Evolutionary conservation across 2,329 filamentous ascomycete species (phyloP).

Genomic region (Sphaerulina vaccinii): DNA sequence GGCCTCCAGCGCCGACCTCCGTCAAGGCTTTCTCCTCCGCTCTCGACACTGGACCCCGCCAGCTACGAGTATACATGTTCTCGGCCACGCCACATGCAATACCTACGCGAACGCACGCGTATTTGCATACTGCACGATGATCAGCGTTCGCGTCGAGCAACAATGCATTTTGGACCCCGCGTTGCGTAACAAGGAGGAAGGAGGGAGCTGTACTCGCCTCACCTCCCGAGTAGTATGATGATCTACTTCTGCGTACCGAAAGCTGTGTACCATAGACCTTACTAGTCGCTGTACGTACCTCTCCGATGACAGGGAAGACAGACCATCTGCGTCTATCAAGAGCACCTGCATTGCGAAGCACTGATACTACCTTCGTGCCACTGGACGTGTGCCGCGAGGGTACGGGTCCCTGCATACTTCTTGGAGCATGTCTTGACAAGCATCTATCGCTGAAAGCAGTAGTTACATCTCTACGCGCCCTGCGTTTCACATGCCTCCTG

Average conservation of each 20-base stretch:
- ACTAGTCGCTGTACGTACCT: no score
- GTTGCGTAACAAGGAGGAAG: background rate
- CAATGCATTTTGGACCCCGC: background rate
- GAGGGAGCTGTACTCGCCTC: no score
- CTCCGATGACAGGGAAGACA: background rate
- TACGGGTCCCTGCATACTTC: background rate
- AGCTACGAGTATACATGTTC: background rate
- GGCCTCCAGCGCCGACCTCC: no score
- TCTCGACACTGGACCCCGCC: no score
- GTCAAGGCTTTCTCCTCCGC: no score
- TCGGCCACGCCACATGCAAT: background rate
- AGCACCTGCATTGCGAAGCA: background rate
- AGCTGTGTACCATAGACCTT: no score
- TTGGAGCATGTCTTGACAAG: no score
- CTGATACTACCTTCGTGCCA: no score
- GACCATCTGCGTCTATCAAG: background rate
- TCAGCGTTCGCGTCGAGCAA: background rate
- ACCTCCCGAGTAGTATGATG: no score
- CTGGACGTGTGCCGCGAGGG: no score
- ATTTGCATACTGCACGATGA: background rate
- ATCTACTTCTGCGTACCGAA: no score
- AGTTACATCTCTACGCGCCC: background rate
- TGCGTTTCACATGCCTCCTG: conserved; percentile 6
- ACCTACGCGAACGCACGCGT: no score
- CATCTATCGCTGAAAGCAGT: background rate